Evolutionary conservation across 495 filamentous ascomycete species (phyloP).

Genomic region (Staphylotrichum longicolle): DNA sequence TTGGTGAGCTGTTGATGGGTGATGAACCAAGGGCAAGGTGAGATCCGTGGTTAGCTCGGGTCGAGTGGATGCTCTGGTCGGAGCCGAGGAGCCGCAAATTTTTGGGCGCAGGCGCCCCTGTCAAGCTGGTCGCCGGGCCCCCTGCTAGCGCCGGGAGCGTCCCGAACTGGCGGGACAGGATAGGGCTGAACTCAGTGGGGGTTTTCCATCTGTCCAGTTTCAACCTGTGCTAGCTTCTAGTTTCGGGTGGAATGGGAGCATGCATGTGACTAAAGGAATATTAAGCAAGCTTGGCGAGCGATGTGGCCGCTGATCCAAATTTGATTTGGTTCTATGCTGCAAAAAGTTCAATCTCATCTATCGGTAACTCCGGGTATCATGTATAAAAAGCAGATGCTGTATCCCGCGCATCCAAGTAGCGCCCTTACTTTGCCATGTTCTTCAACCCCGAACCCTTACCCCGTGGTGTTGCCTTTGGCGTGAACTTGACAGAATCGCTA

Average conservation of each 20-base stretch:
- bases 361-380: slow-evolving; percentile 23
- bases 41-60: neutral
- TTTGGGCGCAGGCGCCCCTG: slow-evolving; percentile 17
- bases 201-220: neutral
- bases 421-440: slow-evolving; percentile 24
- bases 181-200: neutral
- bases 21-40: neutral
- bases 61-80: neutral
- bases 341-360: neutral
- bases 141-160: slow-evolving; percentile 25
- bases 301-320: too few species aligned
- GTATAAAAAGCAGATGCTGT: neutral
- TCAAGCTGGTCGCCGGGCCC: slow-evolving; percentile 1
- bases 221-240: too few species aligned
- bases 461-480: slow-evolving; percentile 35
- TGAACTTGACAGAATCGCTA: slow-evolving; percentile 35
- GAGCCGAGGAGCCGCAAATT: slow-evolving; percentile 19
- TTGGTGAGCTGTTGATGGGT: too few species aligned
- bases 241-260: too few species aligned
- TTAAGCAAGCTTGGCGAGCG: too few species aligned
- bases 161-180: slow-evolving; percentile 17
- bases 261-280: too few species aligned
- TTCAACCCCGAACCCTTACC: slow-evolving; percentile 27
- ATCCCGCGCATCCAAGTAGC: neutral
- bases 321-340: too few species aligned